Evolutionary conservation across 768 basidiomycete genomes (phyloP).

Genomic region (Coprinopsis marcescibilis): DNA sequence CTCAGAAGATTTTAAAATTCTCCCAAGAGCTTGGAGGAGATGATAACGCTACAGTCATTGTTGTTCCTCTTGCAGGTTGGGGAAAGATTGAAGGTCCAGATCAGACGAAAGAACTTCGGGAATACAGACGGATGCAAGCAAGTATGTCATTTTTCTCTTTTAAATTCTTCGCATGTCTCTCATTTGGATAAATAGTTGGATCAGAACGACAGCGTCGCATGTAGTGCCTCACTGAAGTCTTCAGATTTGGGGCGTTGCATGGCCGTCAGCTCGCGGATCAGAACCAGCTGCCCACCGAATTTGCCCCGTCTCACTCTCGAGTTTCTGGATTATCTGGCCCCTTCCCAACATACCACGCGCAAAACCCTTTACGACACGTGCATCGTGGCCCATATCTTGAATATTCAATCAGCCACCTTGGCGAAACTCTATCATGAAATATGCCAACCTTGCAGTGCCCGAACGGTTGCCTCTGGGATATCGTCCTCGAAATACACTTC

Average conservation of each 20-base stretch:
- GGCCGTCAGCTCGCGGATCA: conserved; percentile 84
- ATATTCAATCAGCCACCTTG: conserved; percentile 3
- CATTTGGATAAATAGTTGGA: conserved; percentile 37
- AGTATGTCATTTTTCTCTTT: conserved; percentile 28
- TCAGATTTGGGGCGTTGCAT: conserved; percentile 79
- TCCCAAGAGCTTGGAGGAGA: conserved; percentile 84
- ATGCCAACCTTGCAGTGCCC: conserved; percentile 57
- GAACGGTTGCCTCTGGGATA: conserved; percentile 55
- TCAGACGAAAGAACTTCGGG: conserved; percentile 72
- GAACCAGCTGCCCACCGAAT: conserved; percentile 95
- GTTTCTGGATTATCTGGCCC: conserved; percentile 86
- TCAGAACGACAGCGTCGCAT: conserved; percentile 63
- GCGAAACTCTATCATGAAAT: not conserved
- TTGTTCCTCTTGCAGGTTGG: conserved; percentile 93
- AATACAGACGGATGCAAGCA: conserved; percentile 69
- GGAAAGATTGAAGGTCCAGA: conserved; percentile 76
- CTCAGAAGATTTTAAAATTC: conserved; percentile 75
- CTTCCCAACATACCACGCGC: conserved; percentile 66
- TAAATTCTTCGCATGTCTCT: not conserved
- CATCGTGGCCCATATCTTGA: conserved; percentile 87
- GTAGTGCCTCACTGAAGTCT: conserved; percentile 30
- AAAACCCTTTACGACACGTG: conserved; percentile 55
- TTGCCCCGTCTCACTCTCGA: conserved; percentile 57
- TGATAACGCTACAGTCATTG: conserved; percentile 89
- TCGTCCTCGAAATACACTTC: conserved; percentile 89